Percentiles rank a stretch among this genome's conserved stretches.
These are phyloP conservation scores for Drosera spatulata DNA, from an alignment of 179 eudicot species.

Conservation along the genomic window DNA sequence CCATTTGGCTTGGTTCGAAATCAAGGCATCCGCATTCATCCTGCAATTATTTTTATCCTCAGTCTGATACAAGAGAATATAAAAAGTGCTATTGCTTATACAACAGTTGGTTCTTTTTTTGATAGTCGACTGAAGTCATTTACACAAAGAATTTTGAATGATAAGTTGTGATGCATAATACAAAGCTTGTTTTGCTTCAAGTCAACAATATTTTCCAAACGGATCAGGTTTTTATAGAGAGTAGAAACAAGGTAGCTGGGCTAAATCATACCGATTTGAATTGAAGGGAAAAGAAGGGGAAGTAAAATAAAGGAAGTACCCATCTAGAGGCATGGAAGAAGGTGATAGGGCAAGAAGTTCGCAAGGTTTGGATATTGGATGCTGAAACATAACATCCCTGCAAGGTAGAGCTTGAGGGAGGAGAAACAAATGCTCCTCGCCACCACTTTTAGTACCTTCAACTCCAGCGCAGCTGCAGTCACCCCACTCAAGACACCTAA, in stretches of 20 bases:
- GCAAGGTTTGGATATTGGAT: conserved; percentile 50
- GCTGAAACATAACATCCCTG: conserved; percentile 59
- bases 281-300: neutral
- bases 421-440: conserved; percentile 30
- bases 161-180: too few species aligned
- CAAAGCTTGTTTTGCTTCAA: too few species aligned
- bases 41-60: conserved; percentile 19
- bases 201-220: too few species aligned
- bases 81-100: neutral
- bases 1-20: conserved; percentile 80
- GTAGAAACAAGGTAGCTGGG: neutral
- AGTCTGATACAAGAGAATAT: neutral
- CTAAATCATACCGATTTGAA: neutral
- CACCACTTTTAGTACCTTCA: conserved; percentile 11
- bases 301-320: conserved; percentile 20
- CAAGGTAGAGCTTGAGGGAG: conserved; percentile 28
- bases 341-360: conserved; percentile 66
- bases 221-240: neutral
- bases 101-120: neutral
- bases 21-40: conserved; percentile 51
- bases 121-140: neutral
- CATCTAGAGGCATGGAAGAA: conserved; percentile 61
- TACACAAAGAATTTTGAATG: too few species aligned
- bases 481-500: conserved; percentile 70
- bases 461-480: conserved; percentile 76